Evolutionary conservation across 495 filamentous ascomycete genomes (phyloP).

Genomic region (Trichoderma gamsii): DNA sequence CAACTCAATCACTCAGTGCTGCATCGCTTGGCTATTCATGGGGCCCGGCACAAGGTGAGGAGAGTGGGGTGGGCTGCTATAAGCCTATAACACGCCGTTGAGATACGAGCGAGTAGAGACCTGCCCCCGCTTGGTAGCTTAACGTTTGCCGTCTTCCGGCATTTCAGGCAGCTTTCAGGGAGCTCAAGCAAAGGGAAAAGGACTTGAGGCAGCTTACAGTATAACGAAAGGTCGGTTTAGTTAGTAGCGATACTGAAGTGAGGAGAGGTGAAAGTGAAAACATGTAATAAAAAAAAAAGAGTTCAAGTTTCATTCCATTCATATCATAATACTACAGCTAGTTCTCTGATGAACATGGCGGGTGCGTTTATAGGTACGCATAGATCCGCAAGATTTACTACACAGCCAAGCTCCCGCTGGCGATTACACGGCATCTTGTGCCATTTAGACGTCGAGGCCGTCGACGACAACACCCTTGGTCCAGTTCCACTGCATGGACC

Average conservation of each 20-base stretch:
- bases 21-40: background rate
- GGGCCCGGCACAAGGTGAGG: background rate
- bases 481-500: constrained; percentile 66
- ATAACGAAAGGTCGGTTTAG: background rate
- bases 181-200: background rate
- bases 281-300: background rate
- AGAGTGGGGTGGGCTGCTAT: background rate
- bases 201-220: background rate
- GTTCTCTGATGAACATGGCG: background rate
- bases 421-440: background rate
- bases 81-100: background rate
- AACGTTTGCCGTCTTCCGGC: background rate
- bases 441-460: constrained; percentile 61
- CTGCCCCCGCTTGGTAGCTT: background rate
- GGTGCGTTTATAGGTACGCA: background rate
- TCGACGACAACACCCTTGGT: constrained; percentile 63
- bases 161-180: background rate
- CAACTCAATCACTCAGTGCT: background rate
- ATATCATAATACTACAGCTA: constrained; percentile 14
- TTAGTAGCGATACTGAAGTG: background rate
- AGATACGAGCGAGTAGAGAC: background rate
- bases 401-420: constrained; percentile 12
- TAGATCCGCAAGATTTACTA: constrained; percentile 10
- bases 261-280: background rate
- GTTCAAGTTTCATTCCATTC: background rate